Percentiles rank a stretch among this genome's conserved stretches.
Evolutionary conservation across 306 rosid species (phyloP).

Genomic region (Cyamopsis tetragonoloba): DNA sequence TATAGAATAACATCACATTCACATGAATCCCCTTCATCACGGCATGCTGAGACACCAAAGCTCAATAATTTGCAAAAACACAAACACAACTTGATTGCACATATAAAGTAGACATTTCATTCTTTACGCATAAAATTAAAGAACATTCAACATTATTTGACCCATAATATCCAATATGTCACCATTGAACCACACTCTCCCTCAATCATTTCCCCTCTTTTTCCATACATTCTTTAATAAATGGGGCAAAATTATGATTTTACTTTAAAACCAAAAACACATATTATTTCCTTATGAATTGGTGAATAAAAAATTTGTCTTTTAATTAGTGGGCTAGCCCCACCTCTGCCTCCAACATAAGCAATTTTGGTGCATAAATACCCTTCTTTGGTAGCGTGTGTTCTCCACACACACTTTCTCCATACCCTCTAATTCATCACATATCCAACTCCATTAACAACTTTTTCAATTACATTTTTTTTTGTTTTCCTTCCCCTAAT

Average conservation of each 20-base stretch:
- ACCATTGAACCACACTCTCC: conserved; percentile 5
- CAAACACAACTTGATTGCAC: not conserved
- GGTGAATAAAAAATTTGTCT: conserved; percentile 10
- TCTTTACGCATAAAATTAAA: not conserved
- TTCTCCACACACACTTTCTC: conserved; percentile 53
- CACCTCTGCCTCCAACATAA: conserved; percentile 30
- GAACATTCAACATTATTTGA: conserved; percentile 3
- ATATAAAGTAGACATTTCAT: not conserved
- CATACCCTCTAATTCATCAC: not conserved
- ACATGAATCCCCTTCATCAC: not conserved
- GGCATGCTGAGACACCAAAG: not conserved
- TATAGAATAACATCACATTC: not conserved
- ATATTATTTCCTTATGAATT: conserved; percentile 9
- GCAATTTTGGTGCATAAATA: conserved; percentile 58
- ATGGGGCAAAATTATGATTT: not conserved
- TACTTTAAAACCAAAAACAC: not conserved
- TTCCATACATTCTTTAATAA: conserved; percentile 15
- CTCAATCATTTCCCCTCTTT: conserved; percentile 25
- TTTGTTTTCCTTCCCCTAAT: not conserved
- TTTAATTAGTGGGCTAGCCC: conserved; percentile 40
- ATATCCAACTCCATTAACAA: not conserved
- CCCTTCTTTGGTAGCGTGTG: conserved; percentile 58
- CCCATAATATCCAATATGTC: conserved; percentile 1
- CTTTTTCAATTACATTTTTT: not conserved
- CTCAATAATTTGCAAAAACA: not conserved